phyloP scores from a whole-genome alignment of 2,329 filamentous ascomycete species.

The Aspergillus sp. region DNA sequence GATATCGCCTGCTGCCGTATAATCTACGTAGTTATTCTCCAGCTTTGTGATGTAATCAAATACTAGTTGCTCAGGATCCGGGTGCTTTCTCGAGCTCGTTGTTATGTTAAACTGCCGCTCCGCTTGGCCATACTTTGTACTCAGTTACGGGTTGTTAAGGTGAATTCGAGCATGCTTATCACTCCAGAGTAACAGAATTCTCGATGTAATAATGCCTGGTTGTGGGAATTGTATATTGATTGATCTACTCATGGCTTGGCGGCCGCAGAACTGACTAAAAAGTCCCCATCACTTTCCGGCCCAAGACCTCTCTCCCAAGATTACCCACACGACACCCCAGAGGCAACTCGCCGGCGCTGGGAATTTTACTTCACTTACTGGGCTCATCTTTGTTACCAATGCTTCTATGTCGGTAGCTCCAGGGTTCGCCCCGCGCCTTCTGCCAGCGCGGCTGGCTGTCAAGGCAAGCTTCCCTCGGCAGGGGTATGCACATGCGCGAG shows the following conservation, averaged over 20 bases:
- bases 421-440: conserved; percentile 23
- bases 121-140: not conserved
- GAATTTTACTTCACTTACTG: not conserved
- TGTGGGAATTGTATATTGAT: not conserved
- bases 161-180: not conserved
- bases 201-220: not conserved
- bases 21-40: not conserved
- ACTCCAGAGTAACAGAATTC: not conserved
- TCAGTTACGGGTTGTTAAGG: not conserved
- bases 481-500: conserved; percentile 11
- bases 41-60: not conserved
- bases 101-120: not conserved
- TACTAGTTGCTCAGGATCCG: not conserved
- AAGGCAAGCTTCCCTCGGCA: conserved; percentile 12
- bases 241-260: conserved; percentile 3
- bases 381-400: not conserved
- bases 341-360: not conserved
- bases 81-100: not conserved
- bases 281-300: not conserved
- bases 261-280: conserved; percentile 8
- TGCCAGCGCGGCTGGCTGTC: conserved; percentile 26
- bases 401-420: conserved; percentile 29
- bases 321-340: not conserved
- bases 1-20: not conserved
- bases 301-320: not conserved